Base-by-base conservation (phyloP, 2,329 filamentous ascomycete species). In the Curvularia verruculosa region DNA sequence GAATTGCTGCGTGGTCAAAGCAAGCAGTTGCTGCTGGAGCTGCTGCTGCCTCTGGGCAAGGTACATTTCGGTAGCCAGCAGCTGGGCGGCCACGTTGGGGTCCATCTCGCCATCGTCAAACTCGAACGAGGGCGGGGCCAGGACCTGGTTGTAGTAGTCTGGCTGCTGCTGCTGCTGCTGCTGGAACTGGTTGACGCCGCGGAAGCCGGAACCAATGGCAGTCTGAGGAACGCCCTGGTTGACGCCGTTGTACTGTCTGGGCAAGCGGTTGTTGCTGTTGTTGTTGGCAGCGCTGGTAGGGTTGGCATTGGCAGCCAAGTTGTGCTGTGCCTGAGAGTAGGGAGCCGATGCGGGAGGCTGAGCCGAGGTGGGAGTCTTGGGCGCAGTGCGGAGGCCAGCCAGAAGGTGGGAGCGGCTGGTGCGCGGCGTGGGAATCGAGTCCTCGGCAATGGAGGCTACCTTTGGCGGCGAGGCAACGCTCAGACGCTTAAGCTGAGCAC, bases 381-480 rank as follows among this genome's bases (percentile, higher is more conserved):
- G 95, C 49, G 93, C 92, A 61, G 95, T 99, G 73, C 95, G 88
- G 60, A 99, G 84, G 55, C 94, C 94, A 60, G 94, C 94, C 71
- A 99, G 87, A 63, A 99, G 85, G 74, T 99, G 95, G 63, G 92
- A 96, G 65, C 95, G 91, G 78, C 92, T 96, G 52, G 94, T 98
- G 72, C 94, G 90, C 59, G 94, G 95, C 52, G 86, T 84, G 54
- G 87, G 84, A 54, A 88, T 88, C 59, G 86, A 83, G 69, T 86
- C 83, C 75, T 88, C 85, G 66, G 89, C 87, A 70, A 86, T 84
- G 52, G 90, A 82, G 52, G 82, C 83, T 60, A 88, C 84, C 77
- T 90, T 92, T 63, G 84, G 85, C 50, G 83, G 82, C 67, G 88
- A 91, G 75, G 89, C 93, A 81, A 96, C 78, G 72, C 83, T 88